phyloP scores from a whole-genome alignment of 495 filamentous ascomycete genomes.

The Podospora fimiseda region DNA sequence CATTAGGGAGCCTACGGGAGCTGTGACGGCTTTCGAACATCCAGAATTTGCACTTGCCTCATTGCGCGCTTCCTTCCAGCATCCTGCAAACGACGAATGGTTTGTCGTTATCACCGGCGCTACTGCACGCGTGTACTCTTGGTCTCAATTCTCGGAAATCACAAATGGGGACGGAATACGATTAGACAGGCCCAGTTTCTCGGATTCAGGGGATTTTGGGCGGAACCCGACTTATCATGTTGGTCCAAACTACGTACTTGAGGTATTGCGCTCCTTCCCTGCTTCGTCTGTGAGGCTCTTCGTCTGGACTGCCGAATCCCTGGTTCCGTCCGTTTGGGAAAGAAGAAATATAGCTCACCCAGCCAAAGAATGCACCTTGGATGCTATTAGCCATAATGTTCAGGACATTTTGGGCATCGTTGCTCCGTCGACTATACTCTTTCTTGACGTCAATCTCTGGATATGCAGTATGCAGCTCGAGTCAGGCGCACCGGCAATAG shows the following conservation, averaged over 20 bases:
- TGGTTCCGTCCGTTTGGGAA: no score
- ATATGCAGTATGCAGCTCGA: constrained; percentile 21
- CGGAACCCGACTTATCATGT: no score
- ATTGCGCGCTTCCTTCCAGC: constrained; percentile 4
- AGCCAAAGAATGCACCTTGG: no score
- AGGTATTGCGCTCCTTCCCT: no score
- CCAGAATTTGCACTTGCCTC: background rate
- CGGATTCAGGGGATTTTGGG: no score
- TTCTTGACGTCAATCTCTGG: constrained; percentile 24
- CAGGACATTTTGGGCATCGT: constrained; percentile 9
- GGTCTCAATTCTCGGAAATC: constrained; percentile 16
- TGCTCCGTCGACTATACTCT: constrained; percentile 15
- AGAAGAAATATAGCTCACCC: no score
- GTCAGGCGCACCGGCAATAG: background rate
- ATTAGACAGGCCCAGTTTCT: background rate
- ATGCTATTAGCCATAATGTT: background rate
- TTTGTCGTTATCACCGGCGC: constrained; percentile 10
- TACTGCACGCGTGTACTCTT: constrained; percentile 17
- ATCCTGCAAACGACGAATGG: constrained; percentile 13
- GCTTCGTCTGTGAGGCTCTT: no score
- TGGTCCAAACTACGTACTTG: no score
- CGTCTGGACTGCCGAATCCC: no score
- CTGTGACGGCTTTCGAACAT: background rate
- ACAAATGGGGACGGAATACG: constrained; percentile 6
- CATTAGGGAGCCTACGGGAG: no score